Evolutionary conservation across 2,329 filamentous ascomycete genomes (phyloP).

Genomic region (Trichoderma sp.): DNA sequence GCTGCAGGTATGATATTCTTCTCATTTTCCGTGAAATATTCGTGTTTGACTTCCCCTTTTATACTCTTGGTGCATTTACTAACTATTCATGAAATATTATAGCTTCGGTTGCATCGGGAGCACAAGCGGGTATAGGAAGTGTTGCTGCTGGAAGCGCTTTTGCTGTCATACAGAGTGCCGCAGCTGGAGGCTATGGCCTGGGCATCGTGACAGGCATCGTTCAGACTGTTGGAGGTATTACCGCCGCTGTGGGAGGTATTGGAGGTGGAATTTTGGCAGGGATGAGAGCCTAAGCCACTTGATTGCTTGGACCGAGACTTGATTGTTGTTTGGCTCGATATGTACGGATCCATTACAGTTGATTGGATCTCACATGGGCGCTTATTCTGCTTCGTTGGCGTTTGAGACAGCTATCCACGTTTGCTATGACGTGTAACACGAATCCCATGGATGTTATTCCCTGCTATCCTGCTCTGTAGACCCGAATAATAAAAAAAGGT

Average conservation of each 20-base stretch:
- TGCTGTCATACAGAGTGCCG: constrained; percentile 34
- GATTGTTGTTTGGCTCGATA: background rate
- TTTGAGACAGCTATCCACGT: background rate
- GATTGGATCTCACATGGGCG: background rate
- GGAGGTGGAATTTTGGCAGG: background rate
- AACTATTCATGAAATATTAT: background rate
- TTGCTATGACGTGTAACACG: background rate
- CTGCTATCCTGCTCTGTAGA: too few species aligned
- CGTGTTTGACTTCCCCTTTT: background rate
- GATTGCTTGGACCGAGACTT: background rate
- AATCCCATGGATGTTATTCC: background rate
- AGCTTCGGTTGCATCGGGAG: constrained; percentile 28
- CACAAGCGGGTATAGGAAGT: constrained; percentile 30
- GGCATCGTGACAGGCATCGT: constrained; percentile 22
- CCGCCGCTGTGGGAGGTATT: background rate
- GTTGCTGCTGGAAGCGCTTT: constrained; percentile 28
- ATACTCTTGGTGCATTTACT: background rate
- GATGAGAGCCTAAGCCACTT: background rate
- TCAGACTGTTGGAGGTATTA: constrained; percentile 17
- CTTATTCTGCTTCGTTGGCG: background rate
- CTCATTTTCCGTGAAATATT: background rate
- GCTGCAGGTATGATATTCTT: constrained; percentile 18
- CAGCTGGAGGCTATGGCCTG: constrained; percentile 28
- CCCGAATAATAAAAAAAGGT: too few species aligned
- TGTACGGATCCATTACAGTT: background rate